Percentiles rank a stretch among this genome's conserved stretches.
Evolutionary conservation across 78 protist genomes (phyloP).

Genomic region (Fonticula alba): DNA sequence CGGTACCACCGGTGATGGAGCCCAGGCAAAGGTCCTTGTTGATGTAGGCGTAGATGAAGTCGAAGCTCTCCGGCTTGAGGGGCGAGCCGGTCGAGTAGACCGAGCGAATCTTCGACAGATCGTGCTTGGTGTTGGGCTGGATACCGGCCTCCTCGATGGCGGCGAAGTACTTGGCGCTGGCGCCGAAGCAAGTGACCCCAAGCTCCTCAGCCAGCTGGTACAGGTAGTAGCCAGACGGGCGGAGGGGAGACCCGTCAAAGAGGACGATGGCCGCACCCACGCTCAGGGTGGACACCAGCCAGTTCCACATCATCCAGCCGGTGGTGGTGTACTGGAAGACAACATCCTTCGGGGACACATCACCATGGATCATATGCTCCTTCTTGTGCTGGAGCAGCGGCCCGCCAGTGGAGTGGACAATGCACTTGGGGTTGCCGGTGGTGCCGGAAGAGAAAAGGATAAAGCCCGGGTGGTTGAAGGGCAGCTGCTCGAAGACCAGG

Average conservation of each 20-base stretch:
- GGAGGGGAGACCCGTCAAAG: slow-evolving; percentile 23
- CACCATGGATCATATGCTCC: slow-evolving; percentile 7
- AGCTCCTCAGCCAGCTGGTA: slow-evolving; percentile 4
- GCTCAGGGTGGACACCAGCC: slow-evolving; percentile 13
- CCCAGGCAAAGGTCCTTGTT: slow-evolving; percentile 10
- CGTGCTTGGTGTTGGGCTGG: neutral
- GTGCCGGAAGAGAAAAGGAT: slow-evolving; percentile 25
- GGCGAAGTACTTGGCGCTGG: slow-evolving; percentile 19
- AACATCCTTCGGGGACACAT: neutral
- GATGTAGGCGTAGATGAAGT: slow-evolving; percentile 16
- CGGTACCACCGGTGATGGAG: slow-evolving; percentile 20
- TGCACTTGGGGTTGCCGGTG: slow-evolving; percentile 30
- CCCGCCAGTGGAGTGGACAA: slow-evolving; percentile 32
- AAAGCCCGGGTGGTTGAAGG: slow-evolving; percentile 29
- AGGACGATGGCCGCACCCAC: slow-evolving; percentile 12
- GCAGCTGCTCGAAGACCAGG: slow-evolving; percentile 19
- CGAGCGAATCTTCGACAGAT: neutral
- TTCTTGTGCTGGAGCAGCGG: slow-evolving; percentile 8
- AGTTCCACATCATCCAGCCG: slow-evolving; percentile 37
- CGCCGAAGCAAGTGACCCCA: slow-evolving; percentile 5
- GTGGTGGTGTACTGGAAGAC: slow-evolving; percentile 14
- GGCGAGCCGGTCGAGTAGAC: slow-evolving; percentile 34
- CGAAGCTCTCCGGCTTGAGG: slow-evolving; percentile 16
- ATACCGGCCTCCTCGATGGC: neutral
- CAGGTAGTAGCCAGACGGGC: neutral